These are phyloP conservation scores for Pseudocohnilembus persalinus DNA, from an alignment of 169 alveolate genomes.

Conservation along the genomic window DNA sequence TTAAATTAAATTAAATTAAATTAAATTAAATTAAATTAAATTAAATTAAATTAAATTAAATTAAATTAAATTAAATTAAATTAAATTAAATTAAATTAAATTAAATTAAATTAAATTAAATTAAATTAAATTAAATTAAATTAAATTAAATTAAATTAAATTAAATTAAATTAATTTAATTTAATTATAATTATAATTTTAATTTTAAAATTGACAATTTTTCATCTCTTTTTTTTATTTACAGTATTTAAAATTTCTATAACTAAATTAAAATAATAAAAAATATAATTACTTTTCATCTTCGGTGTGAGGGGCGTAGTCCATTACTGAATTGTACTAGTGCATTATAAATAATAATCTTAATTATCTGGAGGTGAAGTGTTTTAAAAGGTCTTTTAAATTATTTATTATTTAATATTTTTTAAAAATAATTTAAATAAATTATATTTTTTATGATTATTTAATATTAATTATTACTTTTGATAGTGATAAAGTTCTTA, in stretches of 20 bases:
- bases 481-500: conserved; percentile 96
- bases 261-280: conserved; percentile 88
- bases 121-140: too few relatives aligned
- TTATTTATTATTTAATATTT: background rate
- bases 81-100: too few relatives aligned
- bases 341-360: conserved; percentile 89
- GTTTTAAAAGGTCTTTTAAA: conserved; percentile 45
- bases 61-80: too few relatives aligned
- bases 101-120: too few relatives aligned
- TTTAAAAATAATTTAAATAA: background rate
- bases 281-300: conserved; percentile 26
- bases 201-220: background rate
- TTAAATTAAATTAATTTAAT: too few relatives aligned
- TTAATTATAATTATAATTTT: too few relatives aligned
- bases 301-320: conserved; percentile 20
- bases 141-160: too few relatives aligned
- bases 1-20: too few relatives aligned
- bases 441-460: conserved; percentile 31
- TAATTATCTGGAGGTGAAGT: conserved; percentile 86
- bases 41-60: too few relatives aligned
- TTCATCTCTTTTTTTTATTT: too few relatives aligned
- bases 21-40: too few relatives aligned
- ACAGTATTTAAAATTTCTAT: too few relatives aligned
- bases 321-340: conserved; percentile 63
- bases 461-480: background rate